Percentiles rank a stretch among this genome's conserved stretches.
Conservation (phyloP, 768 basidiomycete genomes). For the Amanita exitialis region DNA sequence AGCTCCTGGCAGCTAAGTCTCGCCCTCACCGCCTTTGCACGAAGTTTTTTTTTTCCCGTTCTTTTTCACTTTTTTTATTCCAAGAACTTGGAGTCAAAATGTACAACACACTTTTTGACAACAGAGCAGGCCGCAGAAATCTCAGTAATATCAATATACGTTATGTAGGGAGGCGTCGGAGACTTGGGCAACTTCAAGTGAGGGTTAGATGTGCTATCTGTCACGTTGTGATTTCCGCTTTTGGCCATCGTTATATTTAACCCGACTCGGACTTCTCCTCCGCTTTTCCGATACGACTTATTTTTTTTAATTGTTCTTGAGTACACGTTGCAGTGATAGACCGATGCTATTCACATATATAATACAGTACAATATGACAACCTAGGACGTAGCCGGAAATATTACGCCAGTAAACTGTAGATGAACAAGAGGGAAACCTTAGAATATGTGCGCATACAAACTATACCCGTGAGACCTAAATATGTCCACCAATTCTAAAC, state of each 20-base stretch:
- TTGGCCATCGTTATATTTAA: no score
- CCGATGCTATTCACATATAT: slow-evolving; percentile 9
- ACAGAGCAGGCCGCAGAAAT: neutral
- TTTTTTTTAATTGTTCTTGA: no score
- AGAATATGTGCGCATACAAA: neutral
- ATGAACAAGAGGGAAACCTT: slow-evolving; percentile 4
- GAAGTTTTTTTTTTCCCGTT: neutral
- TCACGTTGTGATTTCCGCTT: neutral
- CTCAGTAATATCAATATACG: neutral
- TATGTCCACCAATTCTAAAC: neutral
- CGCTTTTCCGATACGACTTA: no score
- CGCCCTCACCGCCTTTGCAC: neutral
- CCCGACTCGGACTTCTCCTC: no score
- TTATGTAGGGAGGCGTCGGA: neutral
- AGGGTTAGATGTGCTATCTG: neutral
- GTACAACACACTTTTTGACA: neutral
- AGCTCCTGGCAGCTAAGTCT: neutral
- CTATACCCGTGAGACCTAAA: slow-evolving; percentile 2
- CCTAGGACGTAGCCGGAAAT: neutral
- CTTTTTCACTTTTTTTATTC: neutral
- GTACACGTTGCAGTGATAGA: neutral
- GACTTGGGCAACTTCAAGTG: neutral
- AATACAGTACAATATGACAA: slow-evolving; percentile 7
- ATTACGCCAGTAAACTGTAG: neutral
- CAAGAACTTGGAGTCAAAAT: neutral